Conservation (phyloP, 305 asterid species). For the Ilex paraguariensis region DNA sequence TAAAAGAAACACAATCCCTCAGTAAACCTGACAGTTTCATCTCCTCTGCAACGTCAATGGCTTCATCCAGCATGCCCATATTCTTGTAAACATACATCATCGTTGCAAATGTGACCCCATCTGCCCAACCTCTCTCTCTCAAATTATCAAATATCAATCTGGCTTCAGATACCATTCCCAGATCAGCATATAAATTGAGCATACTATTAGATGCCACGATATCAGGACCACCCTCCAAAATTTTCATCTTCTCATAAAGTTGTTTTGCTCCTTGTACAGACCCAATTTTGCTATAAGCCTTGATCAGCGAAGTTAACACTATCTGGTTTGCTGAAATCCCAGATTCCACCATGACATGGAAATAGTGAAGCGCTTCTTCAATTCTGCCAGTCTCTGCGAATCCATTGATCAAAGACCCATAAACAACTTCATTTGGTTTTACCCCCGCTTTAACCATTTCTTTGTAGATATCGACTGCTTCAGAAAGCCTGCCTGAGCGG, state of each 20-base stretch:
- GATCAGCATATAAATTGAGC: slow-evolving; percentile 69
- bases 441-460: slow-evolving; percentile 61
- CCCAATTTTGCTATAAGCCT: slow-evolving; percentile 77
- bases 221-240: slow-evolving; percentile 63
- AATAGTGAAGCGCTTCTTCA: slow-evolving; percentile 63
- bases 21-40: slow-evolving; percentile 60
- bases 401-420: slow-evolving; percentile 67
- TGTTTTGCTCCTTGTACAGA: slow-evolving; percentile 69
- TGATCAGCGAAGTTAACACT: slow-evolving; percentile 78
- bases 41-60: slow-evolving; percentile 68
- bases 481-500: slow-evolving; percentile 45
- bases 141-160: slow-evolving; percentile 40
- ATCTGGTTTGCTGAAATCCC: slow-evolving; percentile 64
- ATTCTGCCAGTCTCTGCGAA: slow-evolving; percentile 74
- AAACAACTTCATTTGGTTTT: slow-evolving; percentile 75
- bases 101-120: slow-evolving; percentile 74
- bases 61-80: slow-evolving; percentile 92
- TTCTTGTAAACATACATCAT: slow-evolving; percentile 83
- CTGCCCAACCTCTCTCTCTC: slow-evolving; percentile 46
- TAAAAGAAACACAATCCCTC: slow-evolving; percentile 54
- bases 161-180: slow-evolving; percentile 87
- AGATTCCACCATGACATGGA: slow-evolving; percentile 54
- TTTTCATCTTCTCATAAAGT: slow-evolving; percentile 65
- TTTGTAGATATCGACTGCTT: slow-evolving; percentile 55
- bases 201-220: slow-evolving; percentile 82